Conservation (phyloP, 306 rosid species). For the Pyrus betulifolia region DNA sequence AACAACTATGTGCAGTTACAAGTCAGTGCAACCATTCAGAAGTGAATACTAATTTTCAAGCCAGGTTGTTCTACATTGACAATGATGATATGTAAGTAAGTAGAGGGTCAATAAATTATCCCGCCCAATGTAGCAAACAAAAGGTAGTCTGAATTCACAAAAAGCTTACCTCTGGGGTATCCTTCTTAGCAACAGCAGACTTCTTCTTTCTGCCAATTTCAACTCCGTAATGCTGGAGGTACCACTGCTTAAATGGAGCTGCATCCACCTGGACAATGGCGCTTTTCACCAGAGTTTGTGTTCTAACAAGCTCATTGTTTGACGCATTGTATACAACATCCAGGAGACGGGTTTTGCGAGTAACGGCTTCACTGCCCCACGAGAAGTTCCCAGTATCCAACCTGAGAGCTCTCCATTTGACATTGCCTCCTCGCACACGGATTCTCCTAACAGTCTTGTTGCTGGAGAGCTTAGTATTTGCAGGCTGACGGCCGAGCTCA, state of each 20-base stretch:
- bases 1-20: neutral
- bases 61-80: neutral
- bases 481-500: conserved; percentile 44
- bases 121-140: neutral
- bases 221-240: conserved; percentile 33
- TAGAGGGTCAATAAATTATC: neutral
- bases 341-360: conserved; percentile 36
- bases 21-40: neutral
- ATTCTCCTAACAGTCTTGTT: conserved; percentile 39
- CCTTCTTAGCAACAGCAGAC: conserved; percentile 30
- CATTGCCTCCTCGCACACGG: conserved; percentile 39
- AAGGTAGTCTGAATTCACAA: neutral
- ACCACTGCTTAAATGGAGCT: conserved; percentile 43
- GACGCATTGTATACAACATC: conserved; percentile 44
- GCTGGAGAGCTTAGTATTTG: conserved; percentile 37
- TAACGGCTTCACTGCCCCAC: conserved; percentile 38
- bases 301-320: conserved; percentile 42
- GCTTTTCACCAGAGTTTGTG: conserved; percentile 39
- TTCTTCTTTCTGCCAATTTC: conserved; percentile 41
- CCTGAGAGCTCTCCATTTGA: conserved; percentile 43
- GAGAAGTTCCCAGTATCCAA: conserved; percentile 44
- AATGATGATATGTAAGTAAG: neutral
- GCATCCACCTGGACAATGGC: conserved; percentile 42
- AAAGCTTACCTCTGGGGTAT: conserved; percentile 21
- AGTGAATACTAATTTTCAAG: neutral